These are phyloP conservation scores for Saccharomycopsis oosterbeekiorum DNA, from an alignment of 805 yeast species.

Conservation along the genomic window DNA sequence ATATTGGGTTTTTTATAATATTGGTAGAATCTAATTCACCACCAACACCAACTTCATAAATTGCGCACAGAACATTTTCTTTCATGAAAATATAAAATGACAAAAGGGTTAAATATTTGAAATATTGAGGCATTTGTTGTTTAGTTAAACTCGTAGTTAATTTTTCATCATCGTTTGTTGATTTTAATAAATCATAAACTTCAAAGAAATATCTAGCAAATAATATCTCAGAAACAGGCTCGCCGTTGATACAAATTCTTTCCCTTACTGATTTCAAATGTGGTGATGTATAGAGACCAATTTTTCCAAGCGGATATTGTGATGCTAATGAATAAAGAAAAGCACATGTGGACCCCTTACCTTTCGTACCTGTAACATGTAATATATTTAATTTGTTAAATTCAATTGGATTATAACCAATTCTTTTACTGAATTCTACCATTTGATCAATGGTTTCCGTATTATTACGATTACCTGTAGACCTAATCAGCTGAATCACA, in stretches of 20 bases:
- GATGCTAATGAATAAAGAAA: slow-evolving; percentile 72
- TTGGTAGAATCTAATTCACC: slow-evolving; percentile 98
- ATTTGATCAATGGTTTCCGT: slow-evolving; percentile 75
- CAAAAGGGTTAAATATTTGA: slow-evolving; percentile 78
- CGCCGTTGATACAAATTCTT: slow-evolving; percentile 78
- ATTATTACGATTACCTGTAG: slow-evolving; percentile 49
- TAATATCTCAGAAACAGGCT: slow-evolving; percentile 68
- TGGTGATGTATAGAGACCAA: slow-evolving; percentile 95
- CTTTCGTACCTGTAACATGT: slow-evolving; percentile 96
- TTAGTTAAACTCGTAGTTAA: slow-evolving; percentile 65
- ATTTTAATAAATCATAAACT: slow-evolving; percentile 75
- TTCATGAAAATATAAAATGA: slow-evolving; percentile 84
- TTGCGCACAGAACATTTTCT: slow-evolving; percentile 89
- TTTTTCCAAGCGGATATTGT: slow-evolving; percentile 55
- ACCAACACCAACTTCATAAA: slow-evolving; percentile 97
- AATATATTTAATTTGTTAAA: slow-evolving; percentile 68
- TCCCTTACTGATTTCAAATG: slow-evolving; percentile 91
- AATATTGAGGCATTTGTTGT: slow-evolving; percentile 81
- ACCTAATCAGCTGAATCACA: slow-evolving; percentile 71
- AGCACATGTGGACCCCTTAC: slow-evolving; percentile 97
- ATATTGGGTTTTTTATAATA: slow-evolving; percentile 67
- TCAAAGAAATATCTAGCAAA: slow-evolving; percentile 89
- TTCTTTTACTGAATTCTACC: slow-evolving; percentile 65
- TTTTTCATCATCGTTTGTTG: slow-evolving; percentile 43
- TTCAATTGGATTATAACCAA: slow-evolving; percentile 57